phyloP scores from a whole-genome alignment of 495 filamentous ascomycete genomes.

The Lasiosphaeria hispida region DNA sequence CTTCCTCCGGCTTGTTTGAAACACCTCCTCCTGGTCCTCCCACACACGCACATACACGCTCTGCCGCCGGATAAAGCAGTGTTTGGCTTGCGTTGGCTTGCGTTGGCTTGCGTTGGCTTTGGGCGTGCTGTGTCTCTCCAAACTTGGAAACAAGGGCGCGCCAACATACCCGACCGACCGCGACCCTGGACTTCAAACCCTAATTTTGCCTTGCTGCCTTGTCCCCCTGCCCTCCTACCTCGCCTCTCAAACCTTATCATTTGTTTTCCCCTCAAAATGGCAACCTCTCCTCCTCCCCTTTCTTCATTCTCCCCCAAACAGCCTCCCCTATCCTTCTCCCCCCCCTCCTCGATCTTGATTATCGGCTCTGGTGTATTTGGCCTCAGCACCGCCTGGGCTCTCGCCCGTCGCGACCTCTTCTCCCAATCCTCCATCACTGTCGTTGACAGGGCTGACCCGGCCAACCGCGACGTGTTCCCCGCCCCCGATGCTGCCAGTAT shows the following conservation, averaged over 20 bases:
- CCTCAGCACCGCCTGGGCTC: conserved; percentile 63
- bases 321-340: conserved; percentile 14
- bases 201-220: conserved; percentile 6
- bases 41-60: not conserved
- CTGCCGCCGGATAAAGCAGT: conserved; percentile 12
- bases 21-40: not conserved
- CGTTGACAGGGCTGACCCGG: conserved; percentile 58
- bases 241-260: conserved; percentile 4
- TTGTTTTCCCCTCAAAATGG: conserved; percentile 4
- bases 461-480: conserved; percentile 53
- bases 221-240: conserved; percentile 2
- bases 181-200: not conserved
- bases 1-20: conserved; percentile 10
- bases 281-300: conserved; percentile 14
- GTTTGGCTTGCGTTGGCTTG: conserved; percentile 2
- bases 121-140: not conserved
- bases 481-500: conserved; percentile 68
- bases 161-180: not conserved
- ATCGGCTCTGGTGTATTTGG: conserved; percentile 78
- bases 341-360: conserved; percentile 59
- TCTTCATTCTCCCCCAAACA: conserved; percentile 3
- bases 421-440: conserved; percentile 58
- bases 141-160: not conserved
- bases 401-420: conserved; percentile 56
- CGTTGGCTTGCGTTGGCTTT: conserved; percentile 3